A percentile compares a stretch with the other conserved stretches of the same genome.
phyloP scores from a whole-genome alignment of 352 stramenopile species.

The Pythium dissimile region DNA sequence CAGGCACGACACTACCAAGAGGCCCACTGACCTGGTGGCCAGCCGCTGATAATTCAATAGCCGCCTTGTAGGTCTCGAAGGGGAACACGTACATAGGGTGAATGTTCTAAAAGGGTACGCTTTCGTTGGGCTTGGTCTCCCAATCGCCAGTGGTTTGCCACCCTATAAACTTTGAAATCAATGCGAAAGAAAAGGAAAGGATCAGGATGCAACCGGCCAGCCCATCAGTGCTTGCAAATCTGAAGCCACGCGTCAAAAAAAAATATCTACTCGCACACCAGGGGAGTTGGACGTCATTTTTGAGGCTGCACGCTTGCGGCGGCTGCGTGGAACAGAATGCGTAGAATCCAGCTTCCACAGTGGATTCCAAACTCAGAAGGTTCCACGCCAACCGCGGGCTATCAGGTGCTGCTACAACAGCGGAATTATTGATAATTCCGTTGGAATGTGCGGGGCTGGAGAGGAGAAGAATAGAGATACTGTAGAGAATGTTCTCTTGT shows the following conservation, averaged over 20 bases:
- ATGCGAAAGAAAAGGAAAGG: too few species aligned
- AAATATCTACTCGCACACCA: not conserved
- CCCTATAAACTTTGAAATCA: slow-evolving; percentile 16
- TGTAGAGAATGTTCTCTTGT: slow-evolving; percentile 8
- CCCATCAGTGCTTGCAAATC: not conserved
- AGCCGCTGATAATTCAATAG: too few species aligned
- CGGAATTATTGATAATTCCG: too few species aligned
- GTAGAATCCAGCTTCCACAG: too few species aligned
- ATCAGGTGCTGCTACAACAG: too few species aligned
- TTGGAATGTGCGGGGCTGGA: too few species aligned
- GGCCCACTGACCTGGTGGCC: too few species aligned
- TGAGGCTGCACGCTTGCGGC: too few species aligned
- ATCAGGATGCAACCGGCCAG: too few species aligned
- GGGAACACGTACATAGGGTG: not conserved
- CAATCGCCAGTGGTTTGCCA: slow-evolving; percentile 13
- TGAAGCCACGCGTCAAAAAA: not conserved
- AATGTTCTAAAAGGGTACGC: not conserved
- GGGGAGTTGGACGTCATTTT: not conserved
- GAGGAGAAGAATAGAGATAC: not conserved
- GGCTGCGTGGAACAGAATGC: too few species aligned
- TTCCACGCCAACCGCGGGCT: too few species aligned
- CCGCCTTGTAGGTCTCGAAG: not conserved
- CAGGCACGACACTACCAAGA: not conserved
- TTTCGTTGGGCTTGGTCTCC: not conserved
- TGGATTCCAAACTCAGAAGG: too few species aligned